Evolutionary conservation across 192 early-diverging fungal species (phyloP).

Genomic region (Powellomyces hirtus): DNA sequence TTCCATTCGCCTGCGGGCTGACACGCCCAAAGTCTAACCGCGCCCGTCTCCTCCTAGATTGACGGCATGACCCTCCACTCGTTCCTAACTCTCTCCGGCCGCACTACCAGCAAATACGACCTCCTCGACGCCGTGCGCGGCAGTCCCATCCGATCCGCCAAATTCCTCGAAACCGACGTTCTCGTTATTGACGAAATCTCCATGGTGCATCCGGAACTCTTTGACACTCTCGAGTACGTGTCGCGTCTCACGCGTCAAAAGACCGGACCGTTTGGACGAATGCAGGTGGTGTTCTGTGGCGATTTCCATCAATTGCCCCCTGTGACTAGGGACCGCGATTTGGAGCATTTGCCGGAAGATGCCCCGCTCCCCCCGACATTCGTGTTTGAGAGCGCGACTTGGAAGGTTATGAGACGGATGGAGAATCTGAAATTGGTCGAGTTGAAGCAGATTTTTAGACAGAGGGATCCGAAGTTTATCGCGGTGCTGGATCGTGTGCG

Average conservation of each 20-base stretch:
- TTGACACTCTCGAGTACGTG: slow-evolving; percentile 7
- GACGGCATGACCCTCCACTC: slow-evolving; percentile 40
- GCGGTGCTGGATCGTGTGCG: slow-evolving; percentile 39
- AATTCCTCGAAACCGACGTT: slow-evolving; percentile 28
- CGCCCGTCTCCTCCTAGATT: slow-evolving; percentile 31
- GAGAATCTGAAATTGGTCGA: slow-evolving; percentile 30
- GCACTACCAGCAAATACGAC: not conserved
- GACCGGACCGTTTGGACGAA: slow-evolving; percentile 38
- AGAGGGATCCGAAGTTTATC: slow-evolving; percentile 38
- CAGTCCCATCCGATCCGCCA: not conserved
- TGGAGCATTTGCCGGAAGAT: not conserved
- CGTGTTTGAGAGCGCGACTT: slow-evolving; percentile 32
- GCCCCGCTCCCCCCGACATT: not conserved
- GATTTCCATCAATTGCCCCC: slow-evolving; percentile 56
- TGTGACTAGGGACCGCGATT: slow-evolving; percentile 7
- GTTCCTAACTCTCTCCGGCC: slow-evolving; percentile 18
- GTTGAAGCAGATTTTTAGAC: slow-evolving; percentile 39
- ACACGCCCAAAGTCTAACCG: not conserved
- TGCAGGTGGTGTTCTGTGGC: slow-evolving; percentile 47
- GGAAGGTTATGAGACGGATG: slow-evolving; percentile 15
- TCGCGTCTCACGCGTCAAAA: not conserved
- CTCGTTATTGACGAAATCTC: slow-evolving; percentile 48
- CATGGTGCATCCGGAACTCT: slow-evolving; percentile 38
- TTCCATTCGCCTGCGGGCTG: not conserved
- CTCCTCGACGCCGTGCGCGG: not conserved